phyloP scores from a whole-genome alignment of 2,329 filamentous ascomycete genomes.

The Talaromyces amestolkiae region DNA sequence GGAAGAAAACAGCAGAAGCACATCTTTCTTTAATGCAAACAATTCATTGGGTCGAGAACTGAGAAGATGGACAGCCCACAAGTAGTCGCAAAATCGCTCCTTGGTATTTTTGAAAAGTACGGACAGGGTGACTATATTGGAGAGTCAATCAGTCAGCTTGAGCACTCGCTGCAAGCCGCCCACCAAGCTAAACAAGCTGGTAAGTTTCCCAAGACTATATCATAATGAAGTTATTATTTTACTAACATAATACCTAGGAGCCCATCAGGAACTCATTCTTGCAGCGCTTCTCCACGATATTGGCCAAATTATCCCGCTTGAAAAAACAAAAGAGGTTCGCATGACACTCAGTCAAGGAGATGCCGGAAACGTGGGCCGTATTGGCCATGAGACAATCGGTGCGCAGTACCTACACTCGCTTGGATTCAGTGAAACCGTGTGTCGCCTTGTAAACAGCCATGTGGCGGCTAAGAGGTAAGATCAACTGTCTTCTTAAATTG shows the following conservation, averaged over 20 bases:
- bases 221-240: too few species aligned
- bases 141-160: slow-evolving; percentile 36
- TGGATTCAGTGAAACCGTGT: slow-evolving; percentile 39
- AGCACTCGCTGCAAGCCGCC: slow-evolving; percentile 35
- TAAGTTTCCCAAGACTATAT: slow-evolving; percentile 9
- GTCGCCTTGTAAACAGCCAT: slow-evolving; percentile 38
- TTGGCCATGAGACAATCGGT: slow-evolving; percentile 41
- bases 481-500: not conserved
- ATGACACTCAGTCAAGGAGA: slow-evolving; percentile 28
- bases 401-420: slow-evolving; percentile 35
- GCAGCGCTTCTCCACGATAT: slow-evolving; percentile 46
- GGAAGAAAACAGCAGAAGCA: not conserved
- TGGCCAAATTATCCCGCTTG: slow-evolving; percentile 42
- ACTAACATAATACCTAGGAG: slow-evolving; percentile 20
- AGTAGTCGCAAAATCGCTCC: slow-evolving; percentile 22
- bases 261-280: slow-evolving; percentile 30
- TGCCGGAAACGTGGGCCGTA: slow-evolving; percentile 34
- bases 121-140: slow-evolving; percentile 37
- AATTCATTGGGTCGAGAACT: not conserved
- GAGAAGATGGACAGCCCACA: not conserved
- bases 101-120: slow-evolving; percentile 30
- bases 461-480: slow-evolving; percentile 38
- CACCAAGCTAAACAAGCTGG: slow-evolving; percentile 31
- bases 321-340: slow-evolving; percentile 29
- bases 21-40: not conserved